A percentile compares a stretch with the other conserved stretches of the same genome.
These are phyloP conservation scores for Kodamaea kaohsiungensis DNA, from an alignment of 805 yeast genomes.

Conservation along the genomic window DNA sequence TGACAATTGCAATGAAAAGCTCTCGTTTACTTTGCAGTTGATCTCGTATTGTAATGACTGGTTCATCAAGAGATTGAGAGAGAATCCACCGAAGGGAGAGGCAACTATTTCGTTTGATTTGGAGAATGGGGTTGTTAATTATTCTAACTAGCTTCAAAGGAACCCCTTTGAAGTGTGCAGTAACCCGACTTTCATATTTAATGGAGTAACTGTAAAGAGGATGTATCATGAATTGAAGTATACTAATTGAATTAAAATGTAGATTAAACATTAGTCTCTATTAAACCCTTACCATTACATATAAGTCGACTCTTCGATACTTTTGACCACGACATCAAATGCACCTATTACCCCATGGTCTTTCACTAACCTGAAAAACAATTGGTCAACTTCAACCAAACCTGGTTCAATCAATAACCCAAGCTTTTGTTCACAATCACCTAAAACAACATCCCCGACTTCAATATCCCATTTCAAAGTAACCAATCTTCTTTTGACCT, in stretches of 20 bases:
- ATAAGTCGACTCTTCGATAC: background rate
- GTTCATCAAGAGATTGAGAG: conserved; percentile 15
- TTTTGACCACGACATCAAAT: conserved; percentile 18
- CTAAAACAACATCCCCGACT: conserved; percentile 20
- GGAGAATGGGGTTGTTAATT: conserved; percentile 21
- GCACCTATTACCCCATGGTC: conserved; percentile 29
- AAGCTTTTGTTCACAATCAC: conserved; percentile 25
- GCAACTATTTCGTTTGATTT: conserved; percentile 27
- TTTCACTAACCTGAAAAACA: conserved; percentile 23
- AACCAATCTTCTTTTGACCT: conserved; percentile 6
- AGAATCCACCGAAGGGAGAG: background rate
- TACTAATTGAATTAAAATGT: background rate
- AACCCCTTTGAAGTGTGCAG: too few relatives aligned
- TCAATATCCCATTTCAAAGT: conserved; percentile 26
- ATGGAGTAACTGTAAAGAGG: background rate
- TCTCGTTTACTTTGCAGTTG: conserved; percentile 27
- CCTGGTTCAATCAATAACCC: conserved; percentile 13
- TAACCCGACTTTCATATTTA: too few relatives aligned
- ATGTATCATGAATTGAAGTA: background rate
- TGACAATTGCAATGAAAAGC: conserved; percentile 33
- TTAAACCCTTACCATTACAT: background rate
- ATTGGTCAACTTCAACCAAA: conserved; percentile 11
- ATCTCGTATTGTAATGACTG: conserved; percentile 27
- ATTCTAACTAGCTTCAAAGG: background rate
- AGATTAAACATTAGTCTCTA: background rate